Evolutionary conservation across 2,329 filamentous ascomycete genomes (phyloP), one percentile per base, ranked within the genome.

Genomic region (Sporothrix luriei): DNA sequence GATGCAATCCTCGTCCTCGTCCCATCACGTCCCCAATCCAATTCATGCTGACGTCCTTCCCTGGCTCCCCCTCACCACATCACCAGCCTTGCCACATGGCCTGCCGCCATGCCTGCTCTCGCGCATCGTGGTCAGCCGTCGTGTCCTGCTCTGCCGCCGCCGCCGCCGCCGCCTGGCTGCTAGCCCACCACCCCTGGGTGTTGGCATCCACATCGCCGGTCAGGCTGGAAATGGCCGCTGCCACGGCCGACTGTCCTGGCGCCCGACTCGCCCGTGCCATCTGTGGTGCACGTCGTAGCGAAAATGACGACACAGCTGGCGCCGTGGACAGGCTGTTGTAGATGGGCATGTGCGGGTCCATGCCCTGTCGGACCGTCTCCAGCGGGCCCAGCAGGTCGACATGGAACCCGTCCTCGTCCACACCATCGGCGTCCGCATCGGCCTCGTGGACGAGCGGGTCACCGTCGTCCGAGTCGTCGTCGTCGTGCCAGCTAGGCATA

Each of bases 331-430:
- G 2, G 3, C 11, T 43, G 38, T 46, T 19, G 57, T 38, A 46
- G 13, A 62, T 24, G 21, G 57, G 57, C 57, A 46, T 26, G 13
- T 46, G 57, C 4, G 26, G 19, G 38, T 26, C 40, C 4, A 46
- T 16, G 11, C 40, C 57, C 13, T 21, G 21, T n/a, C 38, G n/a
- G 38, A 38, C 57, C 38, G 57, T 13, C 57, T 62, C 57, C n/a
- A 62, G 57, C 9, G 57, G 57, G 4, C 57, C 57, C n/a, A 62
- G 38, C 38, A 62, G 57, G 57, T 62, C 57, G 51, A 24, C 51
- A 11, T 46, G 9, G 16, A 62, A 24, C n/a, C 14, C 5, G n/a
- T 59, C 33, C 14, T 59, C n/a, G 11, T 59, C 29, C 14, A 5
- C 33, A 33, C 1, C 33, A 4, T 43, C 40, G 1, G 13, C 40